Evolutionary conservation across 2,329 filamentous ascomycete species (phyloP).

Genomic region (Beauveria sp.): DNA sequence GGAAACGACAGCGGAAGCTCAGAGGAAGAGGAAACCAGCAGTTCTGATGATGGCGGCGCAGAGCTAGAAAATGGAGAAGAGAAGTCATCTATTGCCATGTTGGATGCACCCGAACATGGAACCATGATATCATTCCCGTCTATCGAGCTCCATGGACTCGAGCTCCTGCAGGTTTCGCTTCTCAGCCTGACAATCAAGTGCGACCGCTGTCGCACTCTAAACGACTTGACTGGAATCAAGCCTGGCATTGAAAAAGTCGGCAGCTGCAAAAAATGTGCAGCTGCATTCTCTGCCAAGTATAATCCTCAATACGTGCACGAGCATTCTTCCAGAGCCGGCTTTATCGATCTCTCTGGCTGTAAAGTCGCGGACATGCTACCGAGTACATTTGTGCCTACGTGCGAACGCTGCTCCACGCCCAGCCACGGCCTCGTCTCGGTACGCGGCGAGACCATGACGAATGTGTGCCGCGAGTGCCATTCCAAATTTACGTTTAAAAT

Average conservation of each 20-base stretch:
- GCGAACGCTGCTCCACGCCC: conserved; percentile 64
- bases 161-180: conserved; percentile 61
- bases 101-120: conserved; percentile 49
- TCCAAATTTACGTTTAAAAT: conserved; percentile 72
- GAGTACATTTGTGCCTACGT: conserved; percentile 73
- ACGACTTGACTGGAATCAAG: conserved; percentile 61
- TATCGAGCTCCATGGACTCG: conserved; percentile 69
- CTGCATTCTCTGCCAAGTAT: conserved; percentile 45
- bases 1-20: conserved; percentile 32
- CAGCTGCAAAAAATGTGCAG: conserved; percentile 54
- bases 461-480: conserved; percentile 74
- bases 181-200: conserved; percentile 70
- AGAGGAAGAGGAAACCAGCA: conserved; percentile 40
- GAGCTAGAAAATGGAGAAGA: conserved; percentile 25
- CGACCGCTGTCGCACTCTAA: conserved; percentile 65
- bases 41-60: conserved; percentile 37
- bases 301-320: conserved; percentile 64
- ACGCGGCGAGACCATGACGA: conserved; percentile 63
- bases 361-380: conserved; percentile 69
- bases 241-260: conserved; percentile 43
- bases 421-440: conserved; percentile 64
- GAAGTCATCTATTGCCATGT: not conserved
- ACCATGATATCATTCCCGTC: conserved; percentile 74
- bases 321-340: conserved; percentile 67
- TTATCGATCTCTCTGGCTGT: conserved; percentile 69